Evolutionary conservation across 768 basidiomycete genomes (phyloP), one percentile per base, ranked within the genome.

Genomic region (Naganishia friedmannii): DNA sequence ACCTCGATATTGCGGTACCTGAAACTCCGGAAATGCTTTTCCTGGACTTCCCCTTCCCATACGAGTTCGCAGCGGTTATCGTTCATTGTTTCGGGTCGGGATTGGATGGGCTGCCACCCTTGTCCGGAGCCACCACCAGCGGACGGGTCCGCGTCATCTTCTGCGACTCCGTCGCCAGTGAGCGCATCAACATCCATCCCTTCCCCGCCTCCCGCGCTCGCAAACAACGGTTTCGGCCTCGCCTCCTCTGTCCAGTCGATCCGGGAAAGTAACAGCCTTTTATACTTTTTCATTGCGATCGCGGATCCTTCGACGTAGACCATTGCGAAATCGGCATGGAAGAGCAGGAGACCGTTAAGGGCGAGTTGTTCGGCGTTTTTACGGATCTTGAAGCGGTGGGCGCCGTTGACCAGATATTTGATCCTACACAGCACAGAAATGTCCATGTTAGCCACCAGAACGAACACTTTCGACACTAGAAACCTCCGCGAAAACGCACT

Each of bases 241-340:
- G 93, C 90, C 37, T 89, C 86, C 77, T 95, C 92, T 1, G 92
- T 97, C 96, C 96, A 99, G 32, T 88, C 87, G 32, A 98, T 91
- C 54, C 96, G 91, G 67, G 87, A 81, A 51, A 90, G 73, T 89
- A 99, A 89, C 58, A 99, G 84, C 26, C 88, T 86, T 77, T 89
- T 92, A 83, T 96, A 99, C 73, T 88, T 87, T 75, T 88, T 88
- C 74, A 97, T 86, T 70, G 88, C 89, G 81, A 91, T 94, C 42
- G 86, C 82, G 0, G 90, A 90, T 48, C 96, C 96, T 79, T 99
- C 96, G 69, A 96, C 91, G 74, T 95, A 90, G 56, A 99, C 88
- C 84, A 98, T 85, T 76, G 86, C 89, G 84, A 97, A 97, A 34
- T 86, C 82, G 0, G 93, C 90, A 77, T 94, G 88, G 86, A 93